Base-by-base conservation (phyloP, 2,329 filamentous ascomycete genomes). In the Stagonosporopsis vannaccii region DNA sequence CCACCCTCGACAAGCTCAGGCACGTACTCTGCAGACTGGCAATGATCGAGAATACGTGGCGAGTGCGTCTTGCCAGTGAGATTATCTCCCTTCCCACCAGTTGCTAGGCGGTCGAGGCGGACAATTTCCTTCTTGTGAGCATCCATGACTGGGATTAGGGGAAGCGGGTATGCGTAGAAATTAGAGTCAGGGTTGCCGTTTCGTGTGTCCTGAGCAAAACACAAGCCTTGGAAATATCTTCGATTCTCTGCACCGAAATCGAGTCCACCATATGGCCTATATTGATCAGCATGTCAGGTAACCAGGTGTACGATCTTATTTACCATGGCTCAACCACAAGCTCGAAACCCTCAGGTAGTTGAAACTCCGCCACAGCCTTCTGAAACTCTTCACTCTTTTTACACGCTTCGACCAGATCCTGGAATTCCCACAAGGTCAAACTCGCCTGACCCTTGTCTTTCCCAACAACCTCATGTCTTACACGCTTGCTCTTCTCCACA, bases 281-380 rank as follows among this genome's bases (percentile, higher is more conserved):
- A 1, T 32, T 2, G 0, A 33, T 68, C 17, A 67, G 48, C 17
- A 49, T 44, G 3, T 3, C 43, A 28, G 3, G 17, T 1, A 15
- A 8, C 33, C 11, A 1, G 7, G 8, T 7, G n/a, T 22, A 25
- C 15, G 1, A 7, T n/a, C 13, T 12, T 11, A 61, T 69, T 51
- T 45, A 71, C 71, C 72, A 85, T 26, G 83, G 83, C 62, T 84
- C 83, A 55, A 85, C 78, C 3, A 82, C 75, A n/a, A 84, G 73
- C 46, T 84, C 81, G 56, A 85, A 85, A 0, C 82, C 83, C 54
- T 84, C 79, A 1, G 83, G 83, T 2, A 85, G 71, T 28, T 81
- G 75, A 52, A 84, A 80, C 35, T 84, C 79, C 1, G 79, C 76
- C 8, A 84, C 66, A 1, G 80, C 81, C 50, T 80, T 69, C 63